Base-by-base conservation (phyloP, 1,284 basidiomycete species). In the Microbotryum lychnidis-dioicae region DNA sequence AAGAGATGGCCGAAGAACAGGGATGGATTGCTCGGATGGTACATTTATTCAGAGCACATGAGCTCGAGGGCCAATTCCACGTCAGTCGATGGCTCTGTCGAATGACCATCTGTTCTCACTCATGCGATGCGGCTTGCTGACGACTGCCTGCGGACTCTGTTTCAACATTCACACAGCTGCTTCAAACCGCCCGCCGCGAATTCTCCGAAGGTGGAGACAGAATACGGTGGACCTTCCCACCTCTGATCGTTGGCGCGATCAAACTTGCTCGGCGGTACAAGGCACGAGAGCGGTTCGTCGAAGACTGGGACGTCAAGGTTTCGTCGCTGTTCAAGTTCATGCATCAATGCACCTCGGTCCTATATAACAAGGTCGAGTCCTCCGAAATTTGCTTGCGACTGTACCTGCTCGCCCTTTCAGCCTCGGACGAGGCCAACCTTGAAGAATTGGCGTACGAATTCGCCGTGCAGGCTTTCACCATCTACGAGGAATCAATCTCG, bases 21-120 rank as follows among this genome's bases (percentile, higher is more conserved):
- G 93, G 92, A 0, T 97, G 92, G 92, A 84, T 96, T 18, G 91
- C 92, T 25, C 80, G 92, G 65, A 94, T 97, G 87, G 87, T 97
- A 4, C 92, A 97, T 78, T 74, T 96, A 37, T 93, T 97, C 83
- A 80, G 84, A 25, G 82, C 89, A 1, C 88, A 94, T 58, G 86
- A 87, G 33, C 74, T 93, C 62, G 85, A 83, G 65, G 83, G 86
- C 20, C 92, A 96, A 72, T 92, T 89, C 67, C 87, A 92, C 81
- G 90, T 90, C 65, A 42, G 83, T 73, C 0, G 2, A 7, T 29
- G 10, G 18, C 18, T 16, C 16, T 42, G 21, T n/a, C 16, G 48
- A 50, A 50, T n/a, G 47, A 20, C n/a, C 18, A 6, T 27, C 21
- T 50, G 18, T 14, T 50, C 18, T 23, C 20, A 12, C 14, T 23